phyloP scores from a whole-genome alignment of 306 rosid species.

The Cucumis cinereus region DNA sequence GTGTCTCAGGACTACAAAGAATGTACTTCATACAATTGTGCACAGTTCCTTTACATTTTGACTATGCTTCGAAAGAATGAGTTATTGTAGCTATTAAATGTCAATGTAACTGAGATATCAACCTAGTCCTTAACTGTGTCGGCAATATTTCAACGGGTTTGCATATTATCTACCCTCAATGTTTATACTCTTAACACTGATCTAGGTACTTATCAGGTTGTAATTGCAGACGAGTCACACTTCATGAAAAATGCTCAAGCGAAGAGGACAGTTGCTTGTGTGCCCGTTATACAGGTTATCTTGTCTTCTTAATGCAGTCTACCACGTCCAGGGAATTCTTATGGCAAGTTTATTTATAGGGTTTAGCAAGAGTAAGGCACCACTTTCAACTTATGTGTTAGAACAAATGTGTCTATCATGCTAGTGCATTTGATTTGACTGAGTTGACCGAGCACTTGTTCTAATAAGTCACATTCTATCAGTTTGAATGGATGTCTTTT shows the following conservation, averaged over 20 bases:
- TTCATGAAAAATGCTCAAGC: slow-evolving; percentile 91
- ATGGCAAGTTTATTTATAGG: background rate
- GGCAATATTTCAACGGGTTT: background rate
- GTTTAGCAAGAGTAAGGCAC: background rate
- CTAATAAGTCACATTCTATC: background rate
- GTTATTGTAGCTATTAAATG: background rate
- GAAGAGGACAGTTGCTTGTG: slow-evolving; percentile 78
- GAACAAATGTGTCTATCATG: background rate
- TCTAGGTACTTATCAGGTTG: slow-evolving; percentile 51
- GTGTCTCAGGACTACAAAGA: background rate
- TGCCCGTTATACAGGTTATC: slow-evolving; percentile 79
- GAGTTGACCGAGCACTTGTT: background rate
- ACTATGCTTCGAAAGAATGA: background rate
- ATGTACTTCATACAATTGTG: background rate
- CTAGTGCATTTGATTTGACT: background rate
- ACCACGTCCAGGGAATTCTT: background rate
- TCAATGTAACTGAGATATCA: background rate
- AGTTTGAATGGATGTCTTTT: background rate
- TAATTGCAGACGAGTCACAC: slow-evolving; percentile 97
- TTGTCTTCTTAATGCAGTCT: slow-evolving; percentile 13
- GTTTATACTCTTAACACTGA: slow-evolving; percentile 15
- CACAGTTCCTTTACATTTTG: background rate
- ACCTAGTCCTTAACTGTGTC: background rate
- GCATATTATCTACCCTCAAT: background rate
- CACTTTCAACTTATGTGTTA: background rate